Percentiles rank a stretch among this genome's conserved stretches.
Conservation (phyloP, 2,329 filamentous ascomycete genomes). For the Gaeumannomyces sp. region DNA sequence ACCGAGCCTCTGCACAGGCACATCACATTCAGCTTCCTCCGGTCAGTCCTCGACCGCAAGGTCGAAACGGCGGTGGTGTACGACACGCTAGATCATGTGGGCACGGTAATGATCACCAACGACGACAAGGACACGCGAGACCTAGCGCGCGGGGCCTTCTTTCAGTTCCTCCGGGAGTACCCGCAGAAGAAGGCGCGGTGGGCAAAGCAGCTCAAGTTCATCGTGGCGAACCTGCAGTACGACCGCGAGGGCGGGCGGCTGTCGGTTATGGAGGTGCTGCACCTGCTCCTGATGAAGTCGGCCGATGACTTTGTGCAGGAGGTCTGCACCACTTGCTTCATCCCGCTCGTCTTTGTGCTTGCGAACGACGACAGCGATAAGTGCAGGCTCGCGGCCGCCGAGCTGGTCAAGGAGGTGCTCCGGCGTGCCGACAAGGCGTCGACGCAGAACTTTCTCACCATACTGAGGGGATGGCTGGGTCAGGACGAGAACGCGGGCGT, state of each 20-base stretch:
- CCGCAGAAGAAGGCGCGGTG: constrained; percentile 86
- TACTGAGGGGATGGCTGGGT: constrained; percentile 74
- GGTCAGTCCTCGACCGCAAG: constrained; percentile 77
- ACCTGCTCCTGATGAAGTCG: constrained; percentile 80
- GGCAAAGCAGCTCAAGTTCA: constrained; percentile 81
- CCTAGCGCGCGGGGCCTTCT: constrained; percentile 80
- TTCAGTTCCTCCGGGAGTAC: constrained; percentile 92
- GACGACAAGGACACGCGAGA: constrained; percentile 84
- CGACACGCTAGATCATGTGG: constrained; percentile 83
- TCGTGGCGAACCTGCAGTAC: constrained; percentile 87
- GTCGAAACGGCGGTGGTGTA: constrained; percentile 84
- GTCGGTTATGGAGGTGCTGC: constrained; percentile 87
- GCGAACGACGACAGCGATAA: constrained; percentile 83
- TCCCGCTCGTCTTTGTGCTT: constrained; percentile 77
- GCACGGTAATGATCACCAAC: constrained; percentile 92
- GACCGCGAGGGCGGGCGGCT: constrained; percentile 81
- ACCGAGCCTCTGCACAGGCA: constrained; percentile 90
- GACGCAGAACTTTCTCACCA: constrained; percentile 60
- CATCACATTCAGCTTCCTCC: constrained; percentile 89
- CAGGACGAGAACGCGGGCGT: constrained; percentile 53
- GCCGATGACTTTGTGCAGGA: constrained; percentile 78
- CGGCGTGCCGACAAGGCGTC: constrained; percentile 68
- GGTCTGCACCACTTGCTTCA: constrained; percentile 73
- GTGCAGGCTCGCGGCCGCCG: constrained; percentile 75
- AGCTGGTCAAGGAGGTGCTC: constrained; percentile 76